Conservation (phyloP, 1,284 basidiomycete species). For the Anthracocystis panici-leucophaei region DNA sequence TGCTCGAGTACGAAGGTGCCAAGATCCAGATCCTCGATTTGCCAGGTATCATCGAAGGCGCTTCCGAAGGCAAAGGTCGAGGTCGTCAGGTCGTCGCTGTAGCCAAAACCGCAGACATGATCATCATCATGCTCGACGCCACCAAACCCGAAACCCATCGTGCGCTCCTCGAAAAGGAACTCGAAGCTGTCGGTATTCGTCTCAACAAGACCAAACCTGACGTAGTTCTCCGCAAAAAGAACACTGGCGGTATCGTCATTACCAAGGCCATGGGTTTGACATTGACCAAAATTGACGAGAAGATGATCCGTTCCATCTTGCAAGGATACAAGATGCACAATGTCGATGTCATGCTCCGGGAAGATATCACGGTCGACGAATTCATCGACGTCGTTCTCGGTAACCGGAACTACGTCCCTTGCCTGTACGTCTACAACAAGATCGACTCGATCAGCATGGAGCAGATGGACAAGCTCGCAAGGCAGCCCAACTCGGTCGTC, state of each 20-base stretch:
- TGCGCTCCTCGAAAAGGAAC: conserved; percentile 85
- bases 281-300: conserved; percentile 92
- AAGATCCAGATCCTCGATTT: conserved; percentile 77
- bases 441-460: conserved; percentile 70
- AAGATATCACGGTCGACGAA: conserved; percentile 86
- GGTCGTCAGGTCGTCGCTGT: conserved; percentile 89
- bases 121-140: conserved; percentile 90
- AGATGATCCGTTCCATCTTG: conserved; percentile 89
- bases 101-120: conserved; percentile 92
- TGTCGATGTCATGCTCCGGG: conserved; percentile 62
- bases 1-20: conserved; percentile 72
- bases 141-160: conserved; percentile 96
- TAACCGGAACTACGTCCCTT: conserved; percentile 93
- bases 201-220: conserved; percentile 80
- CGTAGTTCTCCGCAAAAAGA: conserved; percentile 77
- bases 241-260: conserved; percentile 83
- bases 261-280: conserved; percentile 75
- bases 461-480: conserved; percentile 87
- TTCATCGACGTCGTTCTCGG: conserved; percentile 93
- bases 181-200: conserved; percentile 95
- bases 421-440: conserved; percentile 88
- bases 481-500: conserved; percentile 86
- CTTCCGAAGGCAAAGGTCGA: conserved; percentile 82
- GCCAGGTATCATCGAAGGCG: conserved; percentile 97
- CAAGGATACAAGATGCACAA: conserved; percentile 71